These are phyloP conservation scores for Entonaema liquescens DNA, from an alignment of 495 filamentous ascomycete species.

Conservation along the genomic window DNA sequence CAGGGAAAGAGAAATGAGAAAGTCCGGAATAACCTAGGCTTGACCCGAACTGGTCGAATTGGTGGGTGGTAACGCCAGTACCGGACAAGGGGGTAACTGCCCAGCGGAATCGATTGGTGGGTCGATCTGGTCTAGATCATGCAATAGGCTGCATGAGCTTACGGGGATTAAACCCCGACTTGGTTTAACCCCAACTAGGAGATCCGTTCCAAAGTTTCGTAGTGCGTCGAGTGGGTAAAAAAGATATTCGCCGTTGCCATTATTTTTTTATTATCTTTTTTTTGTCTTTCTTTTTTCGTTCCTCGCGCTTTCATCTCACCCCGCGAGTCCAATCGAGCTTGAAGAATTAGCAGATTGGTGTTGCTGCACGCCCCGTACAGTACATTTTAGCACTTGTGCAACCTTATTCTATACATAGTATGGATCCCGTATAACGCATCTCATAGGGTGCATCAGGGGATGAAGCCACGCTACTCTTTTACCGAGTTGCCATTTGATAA, in stretches of 20 bases:
- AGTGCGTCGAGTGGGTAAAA: constrained; percentile 1
- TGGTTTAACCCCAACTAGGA: constrained; percentile 35
- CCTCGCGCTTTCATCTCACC: constrained; percentile 10
- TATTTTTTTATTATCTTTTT: constrained; percentile 1
- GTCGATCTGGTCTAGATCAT: constrained; percentile 37
- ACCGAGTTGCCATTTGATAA: not conserved
- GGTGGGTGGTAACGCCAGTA: constrained; percentile 3
- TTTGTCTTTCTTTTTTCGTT: not conserved
- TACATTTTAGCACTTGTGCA: not conserved
- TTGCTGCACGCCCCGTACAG: constrained; percentile 17
- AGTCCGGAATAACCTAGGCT: not conserved
- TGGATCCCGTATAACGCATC: not conserved
- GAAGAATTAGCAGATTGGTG: not conserved
- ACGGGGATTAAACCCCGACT: constrained; percentile 37
- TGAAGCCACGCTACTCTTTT: not conserved
- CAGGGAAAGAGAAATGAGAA: not conserved
- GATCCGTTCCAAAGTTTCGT: constrained; percentile 26
- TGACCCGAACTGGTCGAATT: constrained; percentile 7
- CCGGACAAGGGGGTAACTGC: constrained; percentile 13
- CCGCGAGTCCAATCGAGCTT: constrained; percentile 24
- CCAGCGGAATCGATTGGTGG: constrained; percentile 23
- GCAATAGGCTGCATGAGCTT: constrained; percentile 32
- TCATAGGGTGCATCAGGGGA: not conserved
- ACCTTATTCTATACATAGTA: constrained; percentile 3
- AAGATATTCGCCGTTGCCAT: constrained; percentile 9